Percentiles rank a stretch among this genome's conserved stretches.
Conservation (phyloP, 306 rosid genomes). For the Luffa acutangula region DNA sequence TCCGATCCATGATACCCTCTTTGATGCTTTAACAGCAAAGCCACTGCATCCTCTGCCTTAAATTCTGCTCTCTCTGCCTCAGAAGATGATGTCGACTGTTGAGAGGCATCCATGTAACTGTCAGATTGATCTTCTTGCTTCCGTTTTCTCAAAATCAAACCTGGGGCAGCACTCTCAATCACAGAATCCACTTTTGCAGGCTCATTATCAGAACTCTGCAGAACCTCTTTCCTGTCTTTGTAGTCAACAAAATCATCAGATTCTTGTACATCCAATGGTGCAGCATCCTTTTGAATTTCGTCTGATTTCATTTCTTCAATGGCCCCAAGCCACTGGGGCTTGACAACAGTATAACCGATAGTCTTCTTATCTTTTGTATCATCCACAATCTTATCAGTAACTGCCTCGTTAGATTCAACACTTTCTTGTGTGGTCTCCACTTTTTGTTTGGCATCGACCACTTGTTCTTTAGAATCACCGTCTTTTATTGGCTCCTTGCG, state of each 20-base stretch:
- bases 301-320: slow-evolving; percentile 30
- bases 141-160: slow-evolving; percentile 79
- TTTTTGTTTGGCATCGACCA: slow-evolving; percentile 21
- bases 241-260: slow-evolving; percentile 69
- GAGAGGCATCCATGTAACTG: slow-evolving; percentile 21
- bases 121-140: slow-evolving; percentile 49
- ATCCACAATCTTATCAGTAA: slow-evolving; percentile 19
- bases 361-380: slow-evolving; percentile 34
- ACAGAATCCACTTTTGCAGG: slow-evolving; percentile 23
- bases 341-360: slow-evolving; percentile 34
- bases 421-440: slow-evolving; percentile 24
- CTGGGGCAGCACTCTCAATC: slow-evolving; percentile 79
- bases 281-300: slow-evolving; percentile 28
- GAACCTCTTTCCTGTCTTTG: slow-evolving; percentile 63
- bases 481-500: slow-evolving; percentile 25
- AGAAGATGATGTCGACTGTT: slow-evolving; percentile 34
- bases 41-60: slow-evolving; percentile 87
- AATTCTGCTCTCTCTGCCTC: slow-evolving; percentile 27
- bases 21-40: slow-evolving; percentile 67
- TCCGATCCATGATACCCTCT: slow-evolving; percentile 47
- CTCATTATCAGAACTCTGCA: slow-evolving; percentile 24
- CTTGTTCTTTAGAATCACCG: slow-evolving; percentile 25
- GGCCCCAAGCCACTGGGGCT: slow-evolving; percentile 98
- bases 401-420: slow-evolving; percentile 21
- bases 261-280: slow-evolving; percentile 31